phyloP scores from a whole-genome alignment of 2,329 filamentous ascomycete genomes.

The Penicillium sp. region DNA sequence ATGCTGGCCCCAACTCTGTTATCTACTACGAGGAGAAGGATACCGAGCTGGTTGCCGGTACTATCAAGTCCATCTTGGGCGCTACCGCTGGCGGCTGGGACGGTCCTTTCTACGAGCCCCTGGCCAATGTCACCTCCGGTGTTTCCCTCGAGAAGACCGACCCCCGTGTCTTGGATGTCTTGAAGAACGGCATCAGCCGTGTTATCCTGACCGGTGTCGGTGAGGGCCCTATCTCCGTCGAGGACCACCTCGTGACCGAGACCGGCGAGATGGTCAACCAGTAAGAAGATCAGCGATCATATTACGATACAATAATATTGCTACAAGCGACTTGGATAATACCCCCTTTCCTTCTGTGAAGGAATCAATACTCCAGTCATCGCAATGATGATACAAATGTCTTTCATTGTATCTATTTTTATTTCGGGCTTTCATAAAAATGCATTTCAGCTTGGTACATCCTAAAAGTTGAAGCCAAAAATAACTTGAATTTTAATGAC shows the following conservation, averaged over 20 bases:
- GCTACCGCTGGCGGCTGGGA: slow-evolving; percentile 52
- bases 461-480: neutral
- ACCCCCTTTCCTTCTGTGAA: slow-evolving; percentile 20
- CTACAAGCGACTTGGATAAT: slow-evolving; percentile 19
- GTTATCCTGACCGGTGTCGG: slow-evolving; percentile 92
- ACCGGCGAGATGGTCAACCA: slow-evolving; percentile 53
- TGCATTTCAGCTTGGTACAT: slow-evolving; percentile 9
- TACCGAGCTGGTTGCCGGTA: slow-evolving; percentile 69
- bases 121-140: slow-evolving; percentile 52
- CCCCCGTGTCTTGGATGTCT: slow-evolving; percentile 55
- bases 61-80: slow-evolving; percentile 75
- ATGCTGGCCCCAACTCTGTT: slow-evolving; percentile 94
- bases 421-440: slow-evolving; percentile 10
- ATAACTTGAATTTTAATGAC: neutral
- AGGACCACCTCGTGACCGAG: slow-evolving; percentile 72
- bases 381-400: slow-evolving; percentile 17
- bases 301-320: slow-evolving; percentile 15
- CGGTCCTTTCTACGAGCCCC: slow-evolving; percentile 58
- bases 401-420: slow-evolving; percentile 13
- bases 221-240: slow-evolving; percentile 78
- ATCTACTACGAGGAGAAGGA: slow-evolving; percentile 91
- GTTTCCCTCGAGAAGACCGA: slow-evolving; percentile 64
- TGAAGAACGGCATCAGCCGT: slow-evolving; percentile 79
- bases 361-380: slow-evolving; percentile 7
- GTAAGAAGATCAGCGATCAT: slow-evolving; percentile 13